Evolutionary conservation across 306 rosid species (phyloP).

Genomic region (Hylodesmum podocarpum): DNA sequence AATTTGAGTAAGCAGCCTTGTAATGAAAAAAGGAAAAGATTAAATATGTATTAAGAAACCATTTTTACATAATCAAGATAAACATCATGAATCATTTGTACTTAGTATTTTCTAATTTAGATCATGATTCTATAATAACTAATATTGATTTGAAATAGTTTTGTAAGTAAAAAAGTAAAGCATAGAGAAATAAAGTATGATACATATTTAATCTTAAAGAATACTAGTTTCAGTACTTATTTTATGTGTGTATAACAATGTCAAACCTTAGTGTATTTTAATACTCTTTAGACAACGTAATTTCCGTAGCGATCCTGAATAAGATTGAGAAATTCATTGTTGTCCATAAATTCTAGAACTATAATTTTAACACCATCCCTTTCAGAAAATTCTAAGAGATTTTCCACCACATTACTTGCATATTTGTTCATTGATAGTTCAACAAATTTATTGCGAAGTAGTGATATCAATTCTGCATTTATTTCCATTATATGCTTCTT

Average conservation of each 20-base stretch:
- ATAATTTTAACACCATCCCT: not conserved
- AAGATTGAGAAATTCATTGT: slow-evolving; percentile 17
- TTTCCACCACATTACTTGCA: slow-evolving; percentile 54
- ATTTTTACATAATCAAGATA: not conserved
- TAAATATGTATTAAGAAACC: not conserved
- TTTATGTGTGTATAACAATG: not conserved
- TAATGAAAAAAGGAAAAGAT: not conserved
- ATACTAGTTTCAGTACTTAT: not conserved
- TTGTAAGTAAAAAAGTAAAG: not conserved
- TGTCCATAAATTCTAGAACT: slow-evolving; percentile 25
- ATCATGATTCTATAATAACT: not conserved
- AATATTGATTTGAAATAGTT: not conserved
- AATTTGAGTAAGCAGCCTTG: not conserved
- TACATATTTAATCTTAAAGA: not conserved
- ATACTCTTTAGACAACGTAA: slow-evolving; percentile 47
- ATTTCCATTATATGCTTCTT: not conserved
- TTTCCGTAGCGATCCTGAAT: slow-evolving; percentile 40
- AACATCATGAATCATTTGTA: not conserved
- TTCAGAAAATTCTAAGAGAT: not conserved
- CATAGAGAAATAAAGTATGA: not conserved
- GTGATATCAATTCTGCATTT: not conserved
- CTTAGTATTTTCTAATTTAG: not conserved
- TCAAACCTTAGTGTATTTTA: slow-evolving; percentile 31
- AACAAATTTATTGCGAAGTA: slow-evolving; percentile 22
- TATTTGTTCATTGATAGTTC: slow-evolving; percentile 41